Conservation (phyloP, 2,329 filamentous ascomycete species). For the Neurospora sp. region DNA sequence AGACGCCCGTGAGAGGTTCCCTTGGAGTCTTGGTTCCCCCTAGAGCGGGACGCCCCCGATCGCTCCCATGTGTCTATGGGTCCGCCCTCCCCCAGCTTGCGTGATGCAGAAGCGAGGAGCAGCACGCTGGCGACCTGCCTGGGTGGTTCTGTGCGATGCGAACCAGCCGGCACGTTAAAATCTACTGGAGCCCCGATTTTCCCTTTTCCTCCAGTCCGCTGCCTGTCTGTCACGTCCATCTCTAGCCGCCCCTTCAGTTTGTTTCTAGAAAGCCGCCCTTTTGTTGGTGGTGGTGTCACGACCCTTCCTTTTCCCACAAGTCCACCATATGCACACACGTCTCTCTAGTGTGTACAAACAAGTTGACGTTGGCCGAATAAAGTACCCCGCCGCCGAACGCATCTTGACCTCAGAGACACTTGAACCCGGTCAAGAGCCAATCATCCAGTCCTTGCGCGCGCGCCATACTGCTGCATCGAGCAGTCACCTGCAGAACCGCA, state of each 20-base stretch:
- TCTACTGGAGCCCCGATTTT: conserved; percentile 11
- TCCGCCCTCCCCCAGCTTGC: conserved; percentile 3
- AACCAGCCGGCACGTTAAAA: conserved; percentile 8
- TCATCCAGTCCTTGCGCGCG: background rate
- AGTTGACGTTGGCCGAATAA: background rate
- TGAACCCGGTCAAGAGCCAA: background rate
- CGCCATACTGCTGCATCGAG: background rate
- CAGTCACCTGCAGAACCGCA: background rate
- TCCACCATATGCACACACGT: background rate
- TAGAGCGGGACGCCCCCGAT: background rate
- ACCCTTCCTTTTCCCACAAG: background rate
- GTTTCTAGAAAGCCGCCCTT: background rate
- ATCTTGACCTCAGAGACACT: background rate
- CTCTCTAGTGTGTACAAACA: background rate
- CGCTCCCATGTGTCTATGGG: conserved; percentile 5
- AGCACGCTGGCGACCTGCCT: conserved; percentile 1
- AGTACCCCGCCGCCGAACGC: background rate
- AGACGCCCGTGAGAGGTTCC: background rate
- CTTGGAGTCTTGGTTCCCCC: background rate
- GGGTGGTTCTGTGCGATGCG: background rate
- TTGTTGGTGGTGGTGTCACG: background rate
- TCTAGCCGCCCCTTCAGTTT: background rate
- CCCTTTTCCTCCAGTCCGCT: conserved; percentile 1
- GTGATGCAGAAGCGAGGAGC: conserved; percentile 5
- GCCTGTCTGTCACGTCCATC: background rate